Conservation (phyloP, 2,329 filamentous ascomycete species). For the Keithomyces neogunnii region DNA sequence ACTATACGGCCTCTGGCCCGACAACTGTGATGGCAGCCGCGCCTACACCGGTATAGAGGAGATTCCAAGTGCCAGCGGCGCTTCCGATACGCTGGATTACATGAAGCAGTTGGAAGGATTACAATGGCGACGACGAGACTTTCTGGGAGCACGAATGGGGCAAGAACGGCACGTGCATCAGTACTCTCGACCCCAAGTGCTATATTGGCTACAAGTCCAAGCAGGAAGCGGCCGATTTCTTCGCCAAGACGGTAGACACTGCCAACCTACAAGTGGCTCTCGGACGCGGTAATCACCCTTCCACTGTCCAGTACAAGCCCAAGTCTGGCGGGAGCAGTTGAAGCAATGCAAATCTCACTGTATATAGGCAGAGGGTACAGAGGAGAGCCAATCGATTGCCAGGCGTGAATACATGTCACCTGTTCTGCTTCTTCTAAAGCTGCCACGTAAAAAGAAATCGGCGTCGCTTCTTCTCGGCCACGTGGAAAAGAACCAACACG, state of each 20-base stretch:
- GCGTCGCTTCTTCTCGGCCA: too few species aligned
- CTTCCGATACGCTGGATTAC: conserved; percentile 49
- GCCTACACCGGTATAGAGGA: conserved; percentile 56
- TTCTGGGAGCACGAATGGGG: conserved; percentile 71
- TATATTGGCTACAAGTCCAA: conserved; percentile 51
- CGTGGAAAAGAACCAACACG: too few species aligned
- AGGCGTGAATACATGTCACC: too few species aligned
- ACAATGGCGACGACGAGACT: conserved; percentile 51
- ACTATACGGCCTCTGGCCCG: conserved; percentile 64
- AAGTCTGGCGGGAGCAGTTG: conserved; percentile 1
- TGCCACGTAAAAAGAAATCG: too few species aligned
- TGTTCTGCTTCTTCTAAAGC: too few species aligned
- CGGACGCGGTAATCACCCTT: conserved; percentile 53
- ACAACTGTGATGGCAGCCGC: conserved; percentile 53
- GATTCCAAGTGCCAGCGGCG: conserved; percentile 46
- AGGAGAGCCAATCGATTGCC: too few species aligned
- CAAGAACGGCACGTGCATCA: conserved; percentile 66
- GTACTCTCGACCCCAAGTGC: conserved; percentile 58
- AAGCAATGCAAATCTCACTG: background rate
- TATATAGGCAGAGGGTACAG: too few species aligned
- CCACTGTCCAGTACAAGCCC: conserved; percentile 52
- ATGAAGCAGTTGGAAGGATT: conserved; percentile 68
- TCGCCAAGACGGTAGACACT: conserved; percentile 56
- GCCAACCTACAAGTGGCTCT: conserved; percentile 56
- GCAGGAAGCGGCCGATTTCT: conserved; percentile 62